phyloP scores from a whole-genome alignment of 2,329 filamentous ascomycete species.

The Botrytis cinerea region DNA sequence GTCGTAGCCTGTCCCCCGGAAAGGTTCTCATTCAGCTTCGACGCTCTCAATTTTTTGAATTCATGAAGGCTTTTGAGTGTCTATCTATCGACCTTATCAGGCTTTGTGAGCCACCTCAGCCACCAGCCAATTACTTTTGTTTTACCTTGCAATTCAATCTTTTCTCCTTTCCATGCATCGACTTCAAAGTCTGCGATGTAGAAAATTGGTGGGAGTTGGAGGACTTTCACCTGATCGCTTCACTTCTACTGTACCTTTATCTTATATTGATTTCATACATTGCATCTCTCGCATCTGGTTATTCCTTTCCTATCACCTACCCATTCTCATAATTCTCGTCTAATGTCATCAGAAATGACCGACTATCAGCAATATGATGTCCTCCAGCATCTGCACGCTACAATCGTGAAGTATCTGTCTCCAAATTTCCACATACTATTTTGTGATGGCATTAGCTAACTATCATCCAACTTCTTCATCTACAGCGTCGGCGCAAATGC shows the following conservation, averaged over 20 bases:
- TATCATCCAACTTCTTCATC: neutral
- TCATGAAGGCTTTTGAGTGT: neutral
- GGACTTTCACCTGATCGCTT: neutral
- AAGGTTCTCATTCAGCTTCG: neutral
- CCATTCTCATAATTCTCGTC: neutral
- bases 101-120: neutral
- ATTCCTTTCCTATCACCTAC: neutral
- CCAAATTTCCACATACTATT: neutral
- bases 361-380: neutral
- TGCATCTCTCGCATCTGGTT: neutral
- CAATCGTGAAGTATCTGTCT: neutral
- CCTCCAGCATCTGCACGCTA: neutral
- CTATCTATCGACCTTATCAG: neutral
- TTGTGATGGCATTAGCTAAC: neutral
- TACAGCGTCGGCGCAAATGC: neutral
- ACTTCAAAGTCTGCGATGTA: neutral
- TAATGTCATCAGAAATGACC: neutral
- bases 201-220: neutral
- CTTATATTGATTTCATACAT: neutral
- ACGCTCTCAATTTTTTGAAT: neutral
- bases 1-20: neutral
- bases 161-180: neutral
- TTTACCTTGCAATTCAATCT: neutral
- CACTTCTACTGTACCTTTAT: neutral
- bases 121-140: neutral